Conservation (phyloP, 805 yeast species). For the Lipomyces spencermartinsiae region DNA sequence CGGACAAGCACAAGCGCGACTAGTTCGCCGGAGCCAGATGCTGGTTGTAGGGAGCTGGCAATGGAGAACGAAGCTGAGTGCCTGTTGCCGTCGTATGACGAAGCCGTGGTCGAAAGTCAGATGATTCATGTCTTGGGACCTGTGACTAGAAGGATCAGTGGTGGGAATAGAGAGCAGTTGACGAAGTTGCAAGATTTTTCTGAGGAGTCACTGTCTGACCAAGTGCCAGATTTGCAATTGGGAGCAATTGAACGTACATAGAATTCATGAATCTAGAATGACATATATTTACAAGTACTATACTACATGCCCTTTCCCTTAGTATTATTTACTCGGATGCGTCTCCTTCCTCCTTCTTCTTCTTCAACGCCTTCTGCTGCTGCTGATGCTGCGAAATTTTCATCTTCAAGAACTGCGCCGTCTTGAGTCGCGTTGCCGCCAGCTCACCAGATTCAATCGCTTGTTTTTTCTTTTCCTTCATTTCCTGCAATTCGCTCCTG, state of each 20-base stretch:
- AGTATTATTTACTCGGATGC: neutral
- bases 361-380: neutral
- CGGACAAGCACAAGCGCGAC: neutral
- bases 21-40: neutral
- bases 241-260: neutral
- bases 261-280: neutral
- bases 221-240: neutral
- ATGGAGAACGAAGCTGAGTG: neutral
- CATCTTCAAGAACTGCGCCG: neutral
- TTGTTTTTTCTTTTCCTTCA: neutral
- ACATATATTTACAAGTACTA: neutral
- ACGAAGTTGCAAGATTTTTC: neutral
- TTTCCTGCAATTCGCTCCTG: conserved; percentile 12
- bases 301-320: neutral
- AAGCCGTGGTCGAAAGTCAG: conserved; percentile 23
- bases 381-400: neutral
- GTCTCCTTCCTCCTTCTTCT: neutral
- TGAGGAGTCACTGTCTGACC: neutral
- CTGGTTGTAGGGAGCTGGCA: neutral
- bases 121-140: conserved; percentile 23
- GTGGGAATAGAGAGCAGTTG: neutral
- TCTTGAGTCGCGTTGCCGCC: neutral
- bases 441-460: neutral
- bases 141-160: conserved; percentile 7
- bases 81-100: conserved; percentile 22